Evolutionary conservation across 495 filamentous ascomycete species (phyloP).

Genomic region (Penicillium desertorum): DNA sequence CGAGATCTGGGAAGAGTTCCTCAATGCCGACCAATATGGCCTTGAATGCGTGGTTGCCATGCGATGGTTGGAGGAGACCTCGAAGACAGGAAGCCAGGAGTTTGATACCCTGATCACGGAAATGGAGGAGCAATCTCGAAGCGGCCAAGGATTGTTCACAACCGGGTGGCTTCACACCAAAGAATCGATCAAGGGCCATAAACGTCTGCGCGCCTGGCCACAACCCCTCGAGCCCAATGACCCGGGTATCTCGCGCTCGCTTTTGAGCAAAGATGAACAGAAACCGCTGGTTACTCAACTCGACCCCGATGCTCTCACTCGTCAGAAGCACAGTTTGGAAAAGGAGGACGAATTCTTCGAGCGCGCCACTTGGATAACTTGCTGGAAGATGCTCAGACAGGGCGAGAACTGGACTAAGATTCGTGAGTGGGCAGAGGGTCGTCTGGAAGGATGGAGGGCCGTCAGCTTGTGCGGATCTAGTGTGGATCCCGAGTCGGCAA

Average conservation of each 20-base stretch:
- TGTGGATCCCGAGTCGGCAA: constrained; percentile 33
- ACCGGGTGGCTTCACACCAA: constrained; percentile 92
- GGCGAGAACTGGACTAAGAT: constrained; percentile 71
- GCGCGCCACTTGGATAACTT: constrained; percentile 79
- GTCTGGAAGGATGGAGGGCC: constrained; percentile 83
- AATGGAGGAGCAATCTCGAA: constrained; percentile 59
- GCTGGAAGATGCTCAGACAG: constrained; percentile 83
- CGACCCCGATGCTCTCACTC: constrained; percentile 83
- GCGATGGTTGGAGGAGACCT: constrained; percentile 78
- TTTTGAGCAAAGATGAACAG: constrained; percentile 56
- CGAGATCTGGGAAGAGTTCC: constrained; percentile 63
- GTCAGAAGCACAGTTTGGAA: constrained; percentile 72
- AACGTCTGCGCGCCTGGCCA: constrained; percentile 67
- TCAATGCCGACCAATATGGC: constrained; percentile 66
- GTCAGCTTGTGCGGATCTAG: constrained; percentile 48
- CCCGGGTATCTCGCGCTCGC: constrained; percentile 54
- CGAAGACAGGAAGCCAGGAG: constrained; percentile 60
- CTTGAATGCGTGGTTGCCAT: constrained; percentile 72
- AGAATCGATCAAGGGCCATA: constrained; percentile 83
- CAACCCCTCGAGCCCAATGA: constrained; percentile 61
- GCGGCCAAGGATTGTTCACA: constrained; percentile 66
- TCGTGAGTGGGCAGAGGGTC: constrained; percentile 74
- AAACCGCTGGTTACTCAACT: constrained; percentile 79
- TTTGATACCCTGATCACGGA: constrained; percentile 74
- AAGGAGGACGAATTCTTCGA: constrained; percentile 83